phyloP scores from a whole-genome alignment of 108 stramenopile species.

The Licmophora abbreviata region DNA sequence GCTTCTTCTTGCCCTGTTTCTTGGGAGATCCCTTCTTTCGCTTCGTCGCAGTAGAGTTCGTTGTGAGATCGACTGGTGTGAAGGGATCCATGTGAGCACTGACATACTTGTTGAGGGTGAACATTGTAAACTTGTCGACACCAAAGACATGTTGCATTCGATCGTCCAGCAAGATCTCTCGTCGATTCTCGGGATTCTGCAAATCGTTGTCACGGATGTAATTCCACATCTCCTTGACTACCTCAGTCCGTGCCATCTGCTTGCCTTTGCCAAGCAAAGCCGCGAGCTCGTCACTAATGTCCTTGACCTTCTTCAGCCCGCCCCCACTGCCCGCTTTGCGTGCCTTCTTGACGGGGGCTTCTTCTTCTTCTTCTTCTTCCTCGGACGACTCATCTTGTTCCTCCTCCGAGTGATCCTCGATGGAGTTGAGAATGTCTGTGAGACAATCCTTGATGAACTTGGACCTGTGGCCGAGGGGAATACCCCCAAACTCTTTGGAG shows the following conservation, averaged over 20 bases:
- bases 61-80: conserved; percentile 63
- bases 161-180: conserved; percentile 61
- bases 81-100: conserved; percentile 68
- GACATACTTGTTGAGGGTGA: conserved; percentile 81
- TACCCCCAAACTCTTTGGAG: conserved; percentile 46
- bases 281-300: conserved; percentile 50
- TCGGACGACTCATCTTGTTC: conserved; percentile 15
- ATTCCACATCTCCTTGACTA: conserved; percentile 80
- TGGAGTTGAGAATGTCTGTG: conserved; percentile 52
- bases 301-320: conserved; percentile 56
- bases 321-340: conserved; percentile 44
- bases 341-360: conserved; percentile 3
- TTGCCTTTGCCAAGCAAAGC: conserved; percentile 47
- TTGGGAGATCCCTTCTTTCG: conserved; percentile 25
- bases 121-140: conserved; percentile 74
- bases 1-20: conserved; percentile 23
- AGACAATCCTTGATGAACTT: conserved; percentile 61
- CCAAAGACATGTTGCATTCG: conserved; percentile 57
- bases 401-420: conserved; percentile 14
- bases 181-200: conserved; percentile 82
- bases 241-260: conserved; percentile 62
- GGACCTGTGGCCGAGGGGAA: conserved; percentile 35
- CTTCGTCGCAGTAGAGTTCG: conserved; percentile 16
- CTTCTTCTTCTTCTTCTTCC: conserved; percentile 24
- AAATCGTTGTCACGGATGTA: conserved; percentile 75